A percentile compares a stretch with the other conserved stretches of the same genome.
These are phyloP conservation scores for Eucalyptus sp. DNA, from an alignment of 345 rosid genomes.

Conservation along the genomic window DNA sequence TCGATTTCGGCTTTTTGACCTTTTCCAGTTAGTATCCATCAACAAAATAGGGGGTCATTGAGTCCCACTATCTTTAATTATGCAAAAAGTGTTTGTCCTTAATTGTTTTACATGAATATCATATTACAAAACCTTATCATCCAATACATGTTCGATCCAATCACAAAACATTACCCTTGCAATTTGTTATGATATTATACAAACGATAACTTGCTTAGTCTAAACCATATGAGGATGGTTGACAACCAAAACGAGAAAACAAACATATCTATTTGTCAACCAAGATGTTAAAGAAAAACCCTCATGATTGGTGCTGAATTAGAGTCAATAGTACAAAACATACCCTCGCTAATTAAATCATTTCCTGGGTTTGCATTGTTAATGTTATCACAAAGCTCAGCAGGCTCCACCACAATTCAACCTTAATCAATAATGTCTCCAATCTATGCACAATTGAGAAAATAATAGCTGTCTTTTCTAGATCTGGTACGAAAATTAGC, in stretches of 20 bases:
- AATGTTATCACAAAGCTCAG: slow-evolving; percentile 2
- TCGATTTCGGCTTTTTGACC: not conserved
- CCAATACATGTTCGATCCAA: not conserved
- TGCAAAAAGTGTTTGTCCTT: not conserved
- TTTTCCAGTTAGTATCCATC: not conserved
- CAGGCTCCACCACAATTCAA: not conserved
- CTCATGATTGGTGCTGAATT: not conserved
- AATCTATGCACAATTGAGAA: not conserved
- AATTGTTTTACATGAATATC: not conserved
- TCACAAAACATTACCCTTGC: not conserved
- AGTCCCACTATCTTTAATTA: not conserved
- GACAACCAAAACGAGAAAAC: not conserved
- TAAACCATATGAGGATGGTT: not conserved
- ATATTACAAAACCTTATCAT: not conserved
- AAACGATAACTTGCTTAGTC: not conserved
- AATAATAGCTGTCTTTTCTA: slow-evolving; percentile 4
- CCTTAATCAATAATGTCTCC: not conserved
- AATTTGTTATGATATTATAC: not conserved
- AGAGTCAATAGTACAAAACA: not conserved
- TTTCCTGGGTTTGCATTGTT: not conserved
- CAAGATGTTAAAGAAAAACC: not conserved
- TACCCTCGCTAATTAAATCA: not conserved
- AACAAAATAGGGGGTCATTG: not conserved
- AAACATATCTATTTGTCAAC: not conserved
- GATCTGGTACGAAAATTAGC: not conserved